Conservation (phyloP, 306 rosid genomes). For the Rubus parviflorus region DNA sequence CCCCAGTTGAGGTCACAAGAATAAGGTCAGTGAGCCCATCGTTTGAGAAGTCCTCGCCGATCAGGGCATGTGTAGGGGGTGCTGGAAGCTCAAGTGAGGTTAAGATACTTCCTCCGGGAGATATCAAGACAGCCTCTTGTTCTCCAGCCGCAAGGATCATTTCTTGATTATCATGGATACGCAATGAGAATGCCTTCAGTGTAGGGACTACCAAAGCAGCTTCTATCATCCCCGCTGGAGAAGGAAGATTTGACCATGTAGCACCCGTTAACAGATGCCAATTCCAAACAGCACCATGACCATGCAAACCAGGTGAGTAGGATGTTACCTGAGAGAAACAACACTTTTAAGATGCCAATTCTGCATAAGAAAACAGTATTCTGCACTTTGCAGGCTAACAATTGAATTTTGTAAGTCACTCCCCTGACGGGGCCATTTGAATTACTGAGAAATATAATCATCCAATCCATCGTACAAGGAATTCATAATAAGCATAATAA, state of each 20-base stretch:
- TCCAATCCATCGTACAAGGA: background rate
- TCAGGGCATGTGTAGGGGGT: slow-evolving; percentile 75
- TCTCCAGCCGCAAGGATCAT: slow-evolving; percentile 97
- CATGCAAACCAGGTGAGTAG: slow-evolving; percentile 90
- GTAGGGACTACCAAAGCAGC: slow-evolving; percentile 79
- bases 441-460: background rate
- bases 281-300: slow-evolving; percentile 90
- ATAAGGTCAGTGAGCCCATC: slow-evolving; percentile 93
- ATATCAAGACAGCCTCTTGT: slow-evolving; percentile 84
- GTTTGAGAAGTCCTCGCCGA: slow-evolving; percentile 85
- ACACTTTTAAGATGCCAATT: slow-evolving; percentile 16
- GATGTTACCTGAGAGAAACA: slow-evolving; percentile 68
- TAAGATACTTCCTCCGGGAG: slow-evolving; percentile 80
- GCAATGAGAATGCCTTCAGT: slow-evolving; percentile 72
- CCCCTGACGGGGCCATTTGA: background rate
- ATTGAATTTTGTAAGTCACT: background rate
- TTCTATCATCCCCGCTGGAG: slow-evolving; percentile 95
- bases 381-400: slow-evolving; percentile 11
- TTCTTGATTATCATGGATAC: slow-evolving; percentile 56
- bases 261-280: slow-evolving; percentile 90
- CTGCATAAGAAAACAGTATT: slow-evolving; percentile 9
- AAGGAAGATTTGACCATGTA: slow-evolving; percentile 94
- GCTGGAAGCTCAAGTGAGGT: slow-evolving; percentile 79
- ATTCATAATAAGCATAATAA: background rate
- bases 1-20: slow-evolving; percentile 78